These are phyloP conservation scores for Cyberlindnera mississippiensis DNA, from an alignment of 805 yeast species.

Conservation along the genomic window DNA sequence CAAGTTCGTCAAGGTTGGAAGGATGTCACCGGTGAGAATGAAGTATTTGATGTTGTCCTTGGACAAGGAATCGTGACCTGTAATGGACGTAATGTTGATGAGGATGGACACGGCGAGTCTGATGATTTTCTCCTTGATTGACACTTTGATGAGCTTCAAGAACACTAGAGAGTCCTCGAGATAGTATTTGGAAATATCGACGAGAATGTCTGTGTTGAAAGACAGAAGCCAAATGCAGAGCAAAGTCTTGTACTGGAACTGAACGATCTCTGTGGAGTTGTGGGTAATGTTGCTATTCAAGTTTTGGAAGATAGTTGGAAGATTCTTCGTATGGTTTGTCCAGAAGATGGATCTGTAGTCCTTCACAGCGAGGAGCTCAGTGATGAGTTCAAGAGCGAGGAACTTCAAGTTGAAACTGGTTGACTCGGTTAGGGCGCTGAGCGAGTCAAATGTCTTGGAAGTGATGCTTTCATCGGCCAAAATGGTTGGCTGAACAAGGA, in stretches of 20 bases:
- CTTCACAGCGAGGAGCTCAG: slow-evolving; percentile 54
- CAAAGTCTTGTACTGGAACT: slow-evolving; percentile 77
- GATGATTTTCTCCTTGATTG: slow-evolving; percentile 89
- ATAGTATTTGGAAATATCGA: slow-evolving; percentile 51
- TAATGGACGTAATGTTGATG: slow-evolving; percentile 48
- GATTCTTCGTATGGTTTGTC: slow-evolving; percentile 33
- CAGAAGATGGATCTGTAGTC: slow-evolving; percentile 51
- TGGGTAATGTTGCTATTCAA: slow-evolving; percentile 32
- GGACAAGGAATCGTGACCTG: slow-evolving; percentile 32
- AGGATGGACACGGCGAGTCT: slow-evolving; percentile 77
- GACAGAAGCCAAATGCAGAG: slow-evolving; percentile 82
- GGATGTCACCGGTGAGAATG: slow-evolving; percentile 69
- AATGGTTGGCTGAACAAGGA: slow-evolving; percentile 35
- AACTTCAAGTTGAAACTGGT: slow-evolving; percentile 50
- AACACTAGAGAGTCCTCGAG: slow-evolving; percentile 41
- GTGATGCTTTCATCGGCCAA: slow-evolving; percentile 23
- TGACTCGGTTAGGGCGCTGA: slow-evolving; percentile 27
- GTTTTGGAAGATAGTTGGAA: slow-evolving; percentile 47
- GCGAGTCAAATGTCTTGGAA: slow-evolving; percentile 13
- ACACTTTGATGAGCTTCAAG: slow-evolving; percentile 60
- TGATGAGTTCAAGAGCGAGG: slow-evolving; percentile 60
- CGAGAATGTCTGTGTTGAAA: slow-evolving; percentile 53
- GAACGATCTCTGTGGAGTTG: slow-evolving; percentile 37
- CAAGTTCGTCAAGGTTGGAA: slow-evolving; percentile 61
- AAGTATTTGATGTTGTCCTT: slow-evolving; percentile 59